Percentiles rank a stretch among this genome's conserved stretches.
phyloP scores from a whole-genome alignment of 2,329 filamentous ascomycete species.

The Aciculosporium take region DNA sequence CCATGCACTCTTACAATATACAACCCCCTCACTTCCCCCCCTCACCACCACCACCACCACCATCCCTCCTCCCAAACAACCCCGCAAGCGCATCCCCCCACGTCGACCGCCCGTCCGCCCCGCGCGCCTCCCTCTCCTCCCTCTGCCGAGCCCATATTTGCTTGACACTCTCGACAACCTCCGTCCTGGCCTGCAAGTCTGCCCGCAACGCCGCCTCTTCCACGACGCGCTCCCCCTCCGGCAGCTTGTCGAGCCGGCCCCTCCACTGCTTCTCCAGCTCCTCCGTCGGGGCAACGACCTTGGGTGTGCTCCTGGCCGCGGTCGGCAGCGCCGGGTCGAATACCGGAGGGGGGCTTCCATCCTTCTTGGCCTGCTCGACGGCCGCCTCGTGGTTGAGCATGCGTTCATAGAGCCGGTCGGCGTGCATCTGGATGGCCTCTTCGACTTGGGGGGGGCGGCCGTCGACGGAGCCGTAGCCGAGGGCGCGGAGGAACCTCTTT shows the following conservation, averaged over 20 bases:
- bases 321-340: conserved; percentile 43
- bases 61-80: conserved; percentile 16
- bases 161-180: conserved; percentile 43
- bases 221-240: conserved; percentile 41
- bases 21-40: neutral
- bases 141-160: conserved; percentile 41
- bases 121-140: conserved; percentile 36
- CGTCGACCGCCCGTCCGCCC: conserved; percentile 18
- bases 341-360: conserved; percentile 41
- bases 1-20: neutral
- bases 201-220: conserved; percentile 51
- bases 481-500: conserved; percentile 73
- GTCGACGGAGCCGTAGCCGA: conserved; percentile 66
- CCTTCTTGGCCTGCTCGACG: conserved; percentile 54
- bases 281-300: conserved; percentile 20
- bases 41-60: conserved; percentile 15
- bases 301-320: conserved; percentile 12
- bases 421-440: conserved; percentile 90
- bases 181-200: conserved; percentile 45
- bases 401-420: conserved; percentile 75
- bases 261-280: conserved; percentile 38
- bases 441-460: conserved; percentile 54
- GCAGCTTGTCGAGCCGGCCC: conserved; percentile 42
- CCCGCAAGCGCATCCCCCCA: conserved; percentile 17
- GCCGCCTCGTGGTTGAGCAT: conserved; percentile 71